Evolutionary conservation across 2,329 filamentous ascomycete genomes (phyloP).

Genomic region (Neurospora sp.): DNA sequence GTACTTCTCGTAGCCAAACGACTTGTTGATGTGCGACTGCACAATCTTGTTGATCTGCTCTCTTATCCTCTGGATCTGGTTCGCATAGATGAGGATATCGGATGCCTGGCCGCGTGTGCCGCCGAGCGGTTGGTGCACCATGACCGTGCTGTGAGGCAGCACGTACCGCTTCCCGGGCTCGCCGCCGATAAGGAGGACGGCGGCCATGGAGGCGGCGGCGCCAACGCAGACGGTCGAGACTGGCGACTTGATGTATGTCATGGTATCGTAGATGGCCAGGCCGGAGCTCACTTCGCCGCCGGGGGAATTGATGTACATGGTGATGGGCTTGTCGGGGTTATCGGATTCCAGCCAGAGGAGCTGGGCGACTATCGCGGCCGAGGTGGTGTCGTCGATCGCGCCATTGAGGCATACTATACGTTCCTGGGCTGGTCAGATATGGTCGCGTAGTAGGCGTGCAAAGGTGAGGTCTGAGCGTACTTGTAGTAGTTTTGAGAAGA

Average conservation of each 20-base stretch:
- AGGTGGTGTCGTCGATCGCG: slow-evolving; percentile 78
- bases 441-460: background rate
- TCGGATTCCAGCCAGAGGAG: slow-evolving; percentile 97
- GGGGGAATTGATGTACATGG: slow-evolving; percentile 95
- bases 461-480: slow-evolving; percentile 28
- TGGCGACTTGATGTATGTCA: slow-evolving; percentile 89
- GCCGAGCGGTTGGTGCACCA: slow-evolving; percentile 93
- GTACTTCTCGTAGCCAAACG: slow-evolving; percentile 65
- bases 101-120: slow-evolving; percentile 54
- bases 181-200: slow-evolving; percentile 77
- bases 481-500: slow-evolving; percentile 71
- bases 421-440: slow-evolving; percentile 43
- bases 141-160: slow-evolving; percentile 86
- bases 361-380: slow-evolving; percentile 90
- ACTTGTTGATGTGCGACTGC: slow-evolving; percentile 69
- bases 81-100: slow-evolving; percentile 95
- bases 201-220: slow-evolving; percentile 91
- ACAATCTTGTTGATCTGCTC: slow-evolving; percentile 87
- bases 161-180: slow-evolving; percentile 76
- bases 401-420: slow-evolving; percentile 92
- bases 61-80: slow-evolving; percentile 83
- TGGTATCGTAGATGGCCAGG: slow-evolving; percentile 94
- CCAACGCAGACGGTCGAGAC: slow-evolving; percentile 94
- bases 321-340: slow-evolving; percentile 87
- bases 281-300: slow-evolving; percentile 85